phyloP scores from a whole-genome alignment of 108 stramenopile genomes.

The Skeletonema grethae region DNA sequence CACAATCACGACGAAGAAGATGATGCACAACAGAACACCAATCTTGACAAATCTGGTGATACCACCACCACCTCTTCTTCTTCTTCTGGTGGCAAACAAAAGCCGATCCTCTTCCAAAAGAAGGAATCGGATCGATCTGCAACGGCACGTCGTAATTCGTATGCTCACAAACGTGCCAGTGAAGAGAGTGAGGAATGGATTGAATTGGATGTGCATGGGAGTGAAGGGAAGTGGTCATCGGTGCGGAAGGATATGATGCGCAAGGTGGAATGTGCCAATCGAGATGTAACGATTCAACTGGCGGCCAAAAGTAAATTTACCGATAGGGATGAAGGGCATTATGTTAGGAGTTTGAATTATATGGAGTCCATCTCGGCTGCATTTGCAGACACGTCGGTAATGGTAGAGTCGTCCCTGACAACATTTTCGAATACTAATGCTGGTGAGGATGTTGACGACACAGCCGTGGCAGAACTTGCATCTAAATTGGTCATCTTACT shows the following conservation, averaged over 20 bases:
- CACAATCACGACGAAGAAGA: conserved; percentile 52
- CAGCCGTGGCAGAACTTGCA: conserved; percentile 50
- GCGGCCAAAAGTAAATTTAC: conserved; percentile 18
- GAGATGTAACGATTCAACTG: conserved; percentile 9
- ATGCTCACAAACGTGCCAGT: conserved; percentile 78
- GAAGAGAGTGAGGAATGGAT: conserved; percentile 91
- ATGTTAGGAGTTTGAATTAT: conserved; percentile 70
- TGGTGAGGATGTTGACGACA: conserved; percentile 10
- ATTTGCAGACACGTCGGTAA: conserved; percentile 5
- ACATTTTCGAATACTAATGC: conserved; percentile 18
- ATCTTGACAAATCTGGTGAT: conserved; percentile 10
- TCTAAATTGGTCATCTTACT: conserved; percentile 62
- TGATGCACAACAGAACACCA: conserved; percentile 35
- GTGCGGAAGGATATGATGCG: conserved; percentile 37
- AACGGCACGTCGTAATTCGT: conserved; percentile 68
- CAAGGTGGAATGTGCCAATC: conserved; percentile 32
- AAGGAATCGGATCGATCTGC: conserved; percentile 86
- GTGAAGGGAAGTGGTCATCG: conserved; percentile 15
- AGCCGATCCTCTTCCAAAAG: conserved; percentile 77
- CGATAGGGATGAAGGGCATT: conserved; percentile 17
- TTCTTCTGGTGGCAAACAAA: conserved; percentile 23
- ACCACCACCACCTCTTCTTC: too few species aligned
- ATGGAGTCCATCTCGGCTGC: conserved; percentile 32
- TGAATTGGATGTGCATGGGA: conserved; percentile 59
- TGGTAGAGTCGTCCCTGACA: conserved; percentile 6